Base-by-base conservation (phyloP, 768 basidiomycete species). In the Leccinellum luteum region DNA sequence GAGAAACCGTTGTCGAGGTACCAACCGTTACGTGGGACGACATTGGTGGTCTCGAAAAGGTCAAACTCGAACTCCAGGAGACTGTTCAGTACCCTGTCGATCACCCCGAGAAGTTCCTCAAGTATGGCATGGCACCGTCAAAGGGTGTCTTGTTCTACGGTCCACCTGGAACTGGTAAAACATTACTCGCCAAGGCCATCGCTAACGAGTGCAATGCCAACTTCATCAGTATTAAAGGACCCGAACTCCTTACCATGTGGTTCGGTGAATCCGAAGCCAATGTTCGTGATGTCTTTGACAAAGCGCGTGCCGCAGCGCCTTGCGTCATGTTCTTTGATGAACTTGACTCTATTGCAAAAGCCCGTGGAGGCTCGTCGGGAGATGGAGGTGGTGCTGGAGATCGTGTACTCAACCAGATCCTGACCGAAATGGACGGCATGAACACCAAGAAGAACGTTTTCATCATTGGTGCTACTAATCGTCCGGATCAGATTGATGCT, bases 251-350 rank as follows among this genome's bases (percentile, higher is more conserved):
- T 44, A 99, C 95, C 6, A 98, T 98, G 96, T 99, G 97, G 94
- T 98, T 99, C 76, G 97, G 97, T 86, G 97, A 99, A 82, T 98
- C 96, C 6, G 97, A 99, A 79, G 97, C 96, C 63, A 99, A 99
- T 69, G 97, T 99, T 60, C 93, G 97, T 66, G 96, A 98, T 66
- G 94, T 98, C 62, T 99, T 99, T 75, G 97, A 99, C 84, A 98
- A 98, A 78, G 97, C 97, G 30, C 92, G 97, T 65, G 97, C 97
- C 17, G 97, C 97, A 8, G 96, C 97, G 27, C 97, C 97, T 55
- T 98, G 97, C 72, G 97, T 99, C 66, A 97, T 99, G 94, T 99
- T 99, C 91, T 99, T 99, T 77, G 97, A 99, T 68, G 97, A 99
- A 75, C 81, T 99, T 73, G 97, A 99, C 74, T 97, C 96, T 15